Evolutionary conservation across 2,329 filamentous ascomycete genomes (phyloP).

Genomic region (Ophiostoma pallidulum): DNA sequence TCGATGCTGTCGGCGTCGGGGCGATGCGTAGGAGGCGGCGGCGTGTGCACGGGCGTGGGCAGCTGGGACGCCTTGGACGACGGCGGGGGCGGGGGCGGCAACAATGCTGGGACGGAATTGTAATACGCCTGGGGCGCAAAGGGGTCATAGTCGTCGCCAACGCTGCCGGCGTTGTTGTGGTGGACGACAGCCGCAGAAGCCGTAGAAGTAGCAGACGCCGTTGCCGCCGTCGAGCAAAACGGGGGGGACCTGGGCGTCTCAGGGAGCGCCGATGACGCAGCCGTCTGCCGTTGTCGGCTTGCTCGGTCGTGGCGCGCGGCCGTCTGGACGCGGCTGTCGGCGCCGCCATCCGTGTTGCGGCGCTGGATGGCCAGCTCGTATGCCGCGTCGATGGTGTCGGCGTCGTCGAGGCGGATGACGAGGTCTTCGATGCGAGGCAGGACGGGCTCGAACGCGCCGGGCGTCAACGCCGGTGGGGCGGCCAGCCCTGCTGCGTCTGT

Average conservation of each 20-base stretch:
- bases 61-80: slow-evolving; percentile 9
- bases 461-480: slow-evolving; percentile 12
- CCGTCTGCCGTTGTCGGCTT: too few relatives aligned
- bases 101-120: background rate
- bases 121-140: slow-evolving; percentile 23
- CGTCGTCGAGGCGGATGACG: slow-evolving; percentile 43
- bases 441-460: slow-evolving; percentile 30
- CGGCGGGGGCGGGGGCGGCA: background rate
- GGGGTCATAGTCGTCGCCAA: slow-evolving; percentile 38
- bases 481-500: slow-evolving; percentile 26
- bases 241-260: slow-evolving; percentile 6
- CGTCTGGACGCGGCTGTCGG: too few relatives aligned
- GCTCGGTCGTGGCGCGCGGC: too few relatives aligned
- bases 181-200: too few relatives aligned
- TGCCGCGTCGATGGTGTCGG: slow-evolving; percentile 28
- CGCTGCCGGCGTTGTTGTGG: background rate
- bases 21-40: slow-evolving; percentile 24
- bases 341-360: slow-evolving; percentile 26
- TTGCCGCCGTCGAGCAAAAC: background rate
- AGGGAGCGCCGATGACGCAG: slow-evolving; percentile 2
- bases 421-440: slow-evolving; percentile 47
- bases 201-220: background rate
- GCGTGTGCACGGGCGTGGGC: slow-evolving; percentile 18
- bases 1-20: slow-evolving; percentile 7
- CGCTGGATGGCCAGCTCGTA: slow-evolving; percentile 39